These are phyloP conservation scores for Vachellia pachyceras DNA, from an alignment of 306 rosid species.

Conservation along the genomic window DNA sequence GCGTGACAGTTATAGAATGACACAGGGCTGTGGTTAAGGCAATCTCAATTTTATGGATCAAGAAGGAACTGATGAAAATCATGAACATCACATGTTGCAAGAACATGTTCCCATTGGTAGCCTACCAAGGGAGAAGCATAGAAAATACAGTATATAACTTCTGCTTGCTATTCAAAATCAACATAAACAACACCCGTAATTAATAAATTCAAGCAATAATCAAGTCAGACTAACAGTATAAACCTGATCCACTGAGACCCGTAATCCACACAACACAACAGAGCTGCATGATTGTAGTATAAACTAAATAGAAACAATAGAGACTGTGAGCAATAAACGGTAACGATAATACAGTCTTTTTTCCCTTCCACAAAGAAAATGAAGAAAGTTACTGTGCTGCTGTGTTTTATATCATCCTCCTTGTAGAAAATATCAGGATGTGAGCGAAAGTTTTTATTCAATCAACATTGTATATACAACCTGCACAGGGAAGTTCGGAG, in stretches of 20 bases:
- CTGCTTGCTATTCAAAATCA: constrained; percentile 2
- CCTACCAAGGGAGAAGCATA: constrained; percentile 14
- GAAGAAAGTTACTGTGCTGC: background rate
- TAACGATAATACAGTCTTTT: background rate
- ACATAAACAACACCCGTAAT: background rate
- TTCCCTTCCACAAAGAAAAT: background rate
- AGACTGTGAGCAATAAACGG: background rate
- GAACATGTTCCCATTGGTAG: constrained; percentile 7
- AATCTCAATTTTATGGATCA: constrained; percentile 29
- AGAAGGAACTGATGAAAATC: constrained; percentile 20
- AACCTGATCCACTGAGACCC: constrained; percentile 94
- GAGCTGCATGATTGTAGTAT: background rate
- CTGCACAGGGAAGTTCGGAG: background rate
- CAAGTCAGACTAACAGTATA: constrained; percentile 23
- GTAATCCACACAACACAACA: constrained; percentile 84
- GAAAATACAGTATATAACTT: background rate
- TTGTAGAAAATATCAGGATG: background rate
- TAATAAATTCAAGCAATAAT: background rate
- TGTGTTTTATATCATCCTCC: background rate
- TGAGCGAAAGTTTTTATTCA: background rate
- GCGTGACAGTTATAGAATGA: background rate
- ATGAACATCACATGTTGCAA: constrained; percentile 30
- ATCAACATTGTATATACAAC: background rate
- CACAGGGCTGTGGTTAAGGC: constrained; percentile 5
- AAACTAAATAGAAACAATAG: background rate